Base-by-base conservation (phyloP, 164 flowering plant genomes). In the Umbilicus rupestris region DNA sequence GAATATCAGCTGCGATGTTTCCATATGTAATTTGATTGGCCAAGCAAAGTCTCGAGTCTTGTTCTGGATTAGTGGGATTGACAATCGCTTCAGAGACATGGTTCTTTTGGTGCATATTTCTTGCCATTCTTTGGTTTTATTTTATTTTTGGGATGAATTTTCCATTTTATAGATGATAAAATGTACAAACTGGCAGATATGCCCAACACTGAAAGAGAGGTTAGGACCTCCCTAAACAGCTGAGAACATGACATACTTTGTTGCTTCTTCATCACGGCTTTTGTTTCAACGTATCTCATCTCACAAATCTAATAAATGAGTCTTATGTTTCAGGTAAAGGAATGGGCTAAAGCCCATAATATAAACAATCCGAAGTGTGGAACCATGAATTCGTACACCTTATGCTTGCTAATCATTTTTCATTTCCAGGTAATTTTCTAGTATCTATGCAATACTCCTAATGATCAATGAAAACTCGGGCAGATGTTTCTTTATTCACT, bases 261-360 rank as follows among this genome's bases (percentile, higher is more conserved):
- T 37, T n/a, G 65, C 28, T 39, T 63, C 31, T 17, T 15, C 46
- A n/a, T 58, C 65, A 20, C 63, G 39, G n/a, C 20, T 60, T 46
- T 31, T 42, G 4, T 15, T 42, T 41, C 41, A 15, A 7, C 55
- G 24, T 63, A 52, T 37, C 28, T 37, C 35, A 37, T 4, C 45
- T 31, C 9, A 49, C 29, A 30, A 41, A 26, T 66, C 24, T 80
- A 50, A 74, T 71, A 5, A 59, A 31, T 67, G 20, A 33, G 49
- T 68, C 39, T 64, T 71, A 70, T 39, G 66, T 8, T 74, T 74
- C 76, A 94, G 99, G 87, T 94, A 41, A 94, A 94, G 76, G 96
- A 91, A 79, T 94, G 99, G 99, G 99, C 99, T 24, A 94, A 85
- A 76, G 78, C 89, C 35, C 83, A 85, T 47, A 65, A 80, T 63